Base-by-base conservation (phyloP, 208 protist species). In the Blastocrithidia nonstop region DNA sequence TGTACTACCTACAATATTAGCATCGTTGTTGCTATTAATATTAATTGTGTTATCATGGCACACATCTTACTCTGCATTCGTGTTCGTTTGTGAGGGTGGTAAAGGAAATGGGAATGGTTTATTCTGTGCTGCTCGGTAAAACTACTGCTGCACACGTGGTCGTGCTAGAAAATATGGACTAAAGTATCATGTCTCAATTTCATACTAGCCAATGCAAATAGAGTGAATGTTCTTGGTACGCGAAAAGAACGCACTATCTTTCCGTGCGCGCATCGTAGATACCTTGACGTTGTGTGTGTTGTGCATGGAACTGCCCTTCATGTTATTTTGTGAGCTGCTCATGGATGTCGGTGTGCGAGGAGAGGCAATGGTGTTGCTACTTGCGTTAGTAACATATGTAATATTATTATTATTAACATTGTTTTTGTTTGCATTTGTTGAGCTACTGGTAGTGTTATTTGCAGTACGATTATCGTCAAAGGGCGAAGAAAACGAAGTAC, bases 131-230 rank as follows among this genome's bases (percentile, higher is more conserved):
- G n/a, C n/a, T n/a, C n/a, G n/a, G n/a, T 70, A 37, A 22, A 86
- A 59, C 1, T 58, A 52, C 49, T 73, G 70, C 46, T 66, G 66
- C 52, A 88, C 74, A 52, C 64, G 56, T 7, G 80, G 76, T 1
- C 76, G 63, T 9, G 80, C 74, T n/a, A 86, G 56, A 58, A 83
- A 96, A 53, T 97, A 99, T 0, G 97, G 97, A 17, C 89, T 94
- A 50, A 95, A 98, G 72, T 98, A 99, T 96, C 97, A 98, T 25
- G 94, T 78, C 37, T 97, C 84, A 31, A 99, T 81, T 55, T 91
- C 80, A 50, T 96, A 94, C 7, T 76, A 67, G 0, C 96, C 96
- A 42, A 99, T 85, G 57, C 94, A 92, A 42, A 99, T 87, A 3
- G 64, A 81, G 32, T 94, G 78, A 35, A 98, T 97, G 54, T 98